A percentile compares a stretch with the other conserved stretches of the same genome.
These are phyloP conservation scores for Candida krabiensis DNA, from an alignment of 805 yeast species.

Conservation along the genomic window DNA sequence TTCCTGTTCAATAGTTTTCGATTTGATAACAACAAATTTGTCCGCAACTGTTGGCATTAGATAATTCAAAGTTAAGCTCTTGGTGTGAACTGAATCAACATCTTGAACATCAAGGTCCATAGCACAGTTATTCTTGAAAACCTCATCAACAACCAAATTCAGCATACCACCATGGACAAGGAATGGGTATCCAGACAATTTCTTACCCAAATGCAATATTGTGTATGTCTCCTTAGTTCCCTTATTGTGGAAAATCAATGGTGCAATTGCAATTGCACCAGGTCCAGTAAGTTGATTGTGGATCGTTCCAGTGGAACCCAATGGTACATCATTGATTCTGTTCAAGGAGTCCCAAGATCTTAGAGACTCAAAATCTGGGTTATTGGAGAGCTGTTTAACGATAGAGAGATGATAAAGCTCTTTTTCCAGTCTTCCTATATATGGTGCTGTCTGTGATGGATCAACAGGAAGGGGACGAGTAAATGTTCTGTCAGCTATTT, in stretches of 20 bases:
- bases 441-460: conserved; percentile 22
- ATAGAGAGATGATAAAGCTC: conserved; percentile 50
- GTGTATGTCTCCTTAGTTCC: conserved; percentile 59
- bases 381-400: conserved; percentile 44
- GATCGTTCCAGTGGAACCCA: conserved; percentile 29
- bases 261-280: conserved; percentile 78
- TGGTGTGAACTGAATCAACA: conserved; percentile 45
- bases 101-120: conserved; percentile 27
- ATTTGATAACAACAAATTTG: conserved; percentile 67
- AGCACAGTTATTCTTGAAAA: conserved; percentile 44
- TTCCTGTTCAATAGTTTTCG: conserved; percentile 35
- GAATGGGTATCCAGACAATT: conserved; percentile 83
- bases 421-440: conserved; percentile 39
- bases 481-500: conserved; percentile 21
- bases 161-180: conserved; percentile 86
- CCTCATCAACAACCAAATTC: conserved; percentile 78
- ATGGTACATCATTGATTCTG: conserved; percentile 33
- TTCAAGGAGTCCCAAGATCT: conserved; percentile 49
- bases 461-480: conserved; percentile 22
- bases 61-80: conserved; percentile 51
- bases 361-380: conserved; percentile 37
- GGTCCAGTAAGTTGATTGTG: conserved; percentile 62
- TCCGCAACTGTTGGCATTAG: conserved; percentile 75
- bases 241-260: conserved; percentile 62
- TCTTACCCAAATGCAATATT: conserved; percentile 74